These are phyloP conservation scores for Lactarius tabidus DNA, from an alignment of 768 basidiomycete species.

Conservation along the genomic window DNA sequence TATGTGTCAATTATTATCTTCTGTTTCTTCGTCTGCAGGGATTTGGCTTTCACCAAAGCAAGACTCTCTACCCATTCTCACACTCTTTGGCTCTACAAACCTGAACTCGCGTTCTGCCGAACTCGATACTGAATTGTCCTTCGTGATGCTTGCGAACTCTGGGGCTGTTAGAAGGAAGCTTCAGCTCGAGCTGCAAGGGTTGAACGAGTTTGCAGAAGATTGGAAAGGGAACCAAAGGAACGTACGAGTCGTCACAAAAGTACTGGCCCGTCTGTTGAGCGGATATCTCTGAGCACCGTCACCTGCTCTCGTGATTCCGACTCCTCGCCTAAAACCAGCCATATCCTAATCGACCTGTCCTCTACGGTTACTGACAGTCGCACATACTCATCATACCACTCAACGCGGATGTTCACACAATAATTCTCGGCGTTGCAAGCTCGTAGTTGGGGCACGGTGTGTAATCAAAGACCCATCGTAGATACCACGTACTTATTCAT, in stretches of 20 bases:
- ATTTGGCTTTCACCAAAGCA: conserved; percentile 74
- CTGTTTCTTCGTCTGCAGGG: conserved; percentile 43
- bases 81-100: conserved; percentile 93
- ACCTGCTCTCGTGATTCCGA: neutral
- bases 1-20: neutral
- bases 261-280: conserved; percentile 58
- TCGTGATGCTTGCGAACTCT: conserved; percentile 72
- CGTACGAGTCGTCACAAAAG: conserved; percentile 60
- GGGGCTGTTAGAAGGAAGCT: conserved; percentile 44
- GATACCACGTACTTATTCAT: neutral
- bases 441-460: neutral
- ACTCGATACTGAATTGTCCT: conserved; percentile 89
- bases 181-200: conserved; percentile 48
- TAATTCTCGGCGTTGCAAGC: neutral
- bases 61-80: conserved; percentile 54
- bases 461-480: neutral
- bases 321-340: neutral
- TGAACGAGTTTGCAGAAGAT: conserved; percentile 45
- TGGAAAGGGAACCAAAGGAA: conserved; percentile 60
- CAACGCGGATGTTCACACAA: neutral
- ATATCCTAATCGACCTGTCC: neutral
- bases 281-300: conserved; percentile 55
- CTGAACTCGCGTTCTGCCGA: conserved; percentile 87
- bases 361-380: neutral
- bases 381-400: neutral